Evolutionary conservation across 2,329 filamentous ascomycete genomes (phyloP).

Genomic region (Colletotrichum sp.): DNA sequence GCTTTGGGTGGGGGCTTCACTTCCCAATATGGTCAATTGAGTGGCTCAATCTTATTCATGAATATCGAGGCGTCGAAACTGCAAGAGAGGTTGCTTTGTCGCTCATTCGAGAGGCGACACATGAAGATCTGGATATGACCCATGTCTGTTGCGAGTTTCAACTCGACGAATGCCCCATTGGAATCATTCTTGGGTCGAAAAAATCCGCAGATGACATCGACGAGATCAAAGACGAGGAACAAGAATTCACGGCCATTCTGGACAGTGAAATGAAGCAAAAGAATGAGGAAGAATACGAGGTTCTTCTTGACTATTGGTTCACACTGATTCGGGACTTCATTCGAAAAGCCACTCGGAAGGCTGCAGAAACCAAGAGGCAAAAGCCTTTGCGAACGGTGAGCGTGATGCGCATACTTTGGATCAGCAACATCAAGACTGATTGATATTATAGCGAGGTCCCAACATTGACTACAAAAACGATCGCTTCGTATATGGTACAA

Average conservation of each 20-base stretch:
- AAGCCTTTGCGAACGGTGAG: not conserved
- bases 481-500: not conserved
- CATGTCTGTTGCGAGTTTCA: not conserved
- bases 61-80: not conserved
- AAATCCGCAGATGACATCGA: not conserved
- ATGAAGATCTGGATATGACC: not conserved
- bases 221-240: not conserved
- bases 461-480: not conserved
- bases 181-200: rapidly evolving
- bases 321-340: rapidly evolving
- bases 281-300: rapidly evolving
- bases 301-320: not conserved
- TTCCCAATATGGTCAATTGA: not conserved
- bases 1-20: rapidly evolving
- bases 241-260: not conserved
- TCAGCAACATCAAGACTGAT: rapidly evolving
- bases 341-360: not conserved
- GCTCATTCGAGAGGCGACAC: not conserved
- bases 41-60: rapidly evolving
- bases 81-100: not conserved
- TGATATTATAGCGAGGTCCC: not conserved
- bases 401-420: not conserved
- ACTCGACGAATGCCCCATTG: not conserved
- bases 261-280: rapidly evolving
- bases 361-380: not conserved